Percentiles rank a stretch among this genome's conserved stretches.
These are phyloP conservation scores for Herpetomonas tarakana DNA, from an alignment of 208 protist genomes.

Conservation along the genomic window DNA sequence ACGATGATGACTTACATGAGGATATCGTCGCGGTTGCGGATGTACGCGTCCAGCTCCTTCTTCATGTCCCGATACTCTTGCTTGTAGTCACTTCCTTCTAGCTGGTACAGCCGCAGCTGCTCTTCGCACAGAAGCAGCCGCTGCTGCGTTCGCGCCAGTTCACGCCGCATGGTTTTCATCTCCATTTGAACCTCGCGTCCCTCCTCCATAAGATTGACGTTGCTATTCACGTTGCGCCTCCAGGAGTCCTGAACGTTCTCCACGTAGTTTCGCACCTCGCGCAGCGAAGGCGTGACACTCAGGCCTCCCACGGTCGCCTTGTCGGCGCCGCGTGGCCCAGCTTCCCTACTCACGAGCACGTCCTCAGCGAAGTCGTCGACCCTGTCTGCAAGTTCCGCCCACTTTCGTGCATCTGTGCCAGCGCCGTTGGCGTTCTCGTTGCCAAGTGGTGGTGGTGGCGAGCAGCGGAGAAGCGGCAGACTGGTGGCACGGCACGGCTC, in stretches of 20 bases:
- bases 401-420: constrained; percentile 5
- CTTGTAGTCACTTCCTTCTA: constrained; percentile 68
- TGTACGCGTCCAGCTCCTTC: constrained; percentile 62
- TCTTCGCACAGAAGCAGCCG: constrained; percentile 45
- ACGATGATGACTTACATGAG: too few relatives aligned
- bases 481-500: constrained; percentile 21
- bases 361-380: constrained; percentile 33
- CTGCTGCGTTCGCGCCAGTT: constrained; percentile 37
- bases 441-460: too few relatives aligned
- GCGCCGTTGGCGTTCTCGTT: not conserved
- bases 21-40: constrained; percentile 38
- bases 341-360: constrained; percentile 54
- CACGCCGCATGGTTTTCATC: constrained; percentile 41
- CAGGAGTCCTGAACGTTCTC: constrained; percentile 86
- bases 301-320: constrained; percentile 43
- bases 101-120: constrained; percentile 72
- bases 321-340: constrained; percentile 22
- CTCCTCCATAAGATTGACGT: constrained; percentile 51
- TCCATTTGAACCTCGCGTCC: constrained; percentile 55
- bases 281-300: constrained; percentile 48
- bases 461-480: constrained; percentile 12
- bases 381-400: constrained; percentile 13
- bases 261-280: constrained; percentile 73
- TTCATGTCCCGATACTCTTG: constrained; percentile 65
- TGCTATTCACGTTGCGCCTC: constrained; percentile 54